Evolutionary conservation across 2,329 filamentous ascomycete species (phyloP), one percentile per base, ranked within the genome.

Genomic region (Penicillium freii): DNA sequence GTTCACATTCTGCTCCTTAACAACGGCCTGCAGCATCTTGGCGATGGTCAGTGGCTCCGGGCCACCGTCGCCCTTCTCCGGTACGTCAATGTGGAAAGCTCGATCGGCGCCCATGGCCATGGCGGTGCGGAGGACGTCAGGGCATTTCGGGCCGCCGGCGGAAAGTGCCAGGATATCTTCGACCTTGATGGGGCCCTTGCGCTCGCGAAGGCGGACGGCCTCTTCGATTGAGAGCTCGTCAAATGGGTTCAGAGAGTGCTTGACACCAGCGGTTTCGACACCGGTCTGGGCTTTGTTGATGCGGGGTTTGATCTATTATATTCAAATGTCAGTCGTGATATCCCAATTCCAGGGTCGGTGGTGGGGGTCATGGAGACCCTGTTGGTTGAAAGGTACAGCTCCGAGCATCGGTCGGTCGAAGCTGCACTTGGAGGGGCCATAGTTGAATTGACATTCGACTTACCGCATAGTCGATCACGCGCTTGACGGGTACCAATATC

Each of bases 91-190:
- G 80, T 94, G 92, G 73, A 99, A 88, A 40, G 81, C 88, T 23
- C 92, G 88, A 83, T 99, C 94, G 17, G 93, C 94, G 64, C 94
- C 94, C 92, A 99, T 97, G 68, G 94, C 94, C 92, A 99, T 94
- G 57, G 94, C 94, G 17, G 93, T 99, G 57, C 94, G 91, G 54
- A 99, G 84, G 17, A 92, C 87, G 73, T 99, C 94, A 69, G 86
- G 85, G 33, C 90, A 84, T 81, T 97, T 99, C 58, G 92, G 73
- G 2, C 93, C 92, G 5, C 94, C 94, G 50, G 91, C 92, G 54
- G 87, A 90, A 75, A 97, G 86, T 68, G 91, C 89, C 73, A 94
- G 87, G 72, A 99, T 97, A 75, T 97, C 92, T 66, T 92, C 88
- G 61, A 99, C 92, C 69, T 88, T 87, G 63, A 84, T 81, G 19